A percentile compares a stretch with the other conserved stretches of the same genome.
These are phyloP conservation scores for Stellera chamaejasme DNA, from an alignment of 345 rosid species.

Conservation along the genomic window DNA sequence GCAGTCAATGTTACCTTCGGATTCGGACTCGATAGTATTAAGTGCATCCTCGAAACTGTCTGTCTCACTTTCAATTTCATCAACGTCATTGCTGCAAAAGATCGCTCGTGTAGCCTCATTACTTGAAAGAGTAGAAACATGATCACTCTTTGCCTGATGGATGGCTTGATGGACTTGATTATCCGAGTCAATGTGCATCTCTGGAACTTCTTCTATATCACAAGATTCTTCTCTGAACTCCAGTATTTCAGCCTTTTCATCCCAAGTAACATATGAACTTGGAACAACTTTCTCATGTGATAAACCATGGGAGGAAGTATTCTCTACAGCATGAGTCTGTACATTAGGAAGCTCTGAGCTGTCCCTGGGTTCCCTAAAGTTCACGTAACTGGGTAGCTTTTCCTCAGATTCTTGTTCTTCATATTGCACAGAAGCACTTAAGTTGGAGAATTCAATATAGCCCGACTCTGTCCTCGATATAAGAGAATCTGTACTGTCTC, in stretches of 20 bases:
- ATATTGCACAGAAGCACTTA: constrained; percentile 33
- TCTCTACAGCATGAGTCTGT: constrained; percentile 25
- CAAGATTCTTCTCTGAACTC: constrained; percentile 27
- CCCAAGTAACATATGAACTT: constrained; percentile 57
- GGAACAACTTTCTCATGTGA: constrained; percentile 29
- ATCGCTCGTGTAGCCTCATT: constrained; percentile 26
- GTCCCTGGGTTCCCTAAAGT: constrained; percentile 17
- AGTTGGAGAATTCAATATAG: constrained; percentile 36
- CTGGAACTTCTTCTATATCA: constrained; percentile 27
- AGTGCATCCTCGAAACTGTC: constrained; percentile 80
- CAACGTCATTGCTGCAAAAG: constrained; percentile 19
- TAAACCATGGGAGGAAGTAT: constrained; percentile 25
- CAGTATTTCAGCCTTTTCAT: constrained; percentile 71
- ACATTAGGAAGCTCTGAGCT: constrained; percentile 29
- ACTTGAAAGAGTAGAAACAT: constrained; percentile 19
- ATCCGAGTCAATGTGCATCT: constrained; percentile 25
- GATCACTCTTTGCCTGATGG: constrained; percentile 18
- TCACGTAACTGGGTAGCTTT: constrained; percentile 32
- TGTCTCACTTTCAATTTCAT: constrained; percentile 69
- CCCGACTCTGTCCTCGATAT: constrained; percentile 63
- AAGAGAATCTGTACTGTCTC: constrained; percentile 42
- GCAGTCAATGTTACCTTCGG: constrained; percentile 43
- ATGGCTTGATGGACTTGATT: constrained; percentile 17
- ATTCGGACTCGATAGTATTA: constrained; percentile 76
- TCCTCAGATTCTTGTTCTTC: constrained; percentile 39